phyloP scores from a whole-genome alignment of 2,329 filamentous ascomycete genomes.

The Neonectria hederae region DNA sequence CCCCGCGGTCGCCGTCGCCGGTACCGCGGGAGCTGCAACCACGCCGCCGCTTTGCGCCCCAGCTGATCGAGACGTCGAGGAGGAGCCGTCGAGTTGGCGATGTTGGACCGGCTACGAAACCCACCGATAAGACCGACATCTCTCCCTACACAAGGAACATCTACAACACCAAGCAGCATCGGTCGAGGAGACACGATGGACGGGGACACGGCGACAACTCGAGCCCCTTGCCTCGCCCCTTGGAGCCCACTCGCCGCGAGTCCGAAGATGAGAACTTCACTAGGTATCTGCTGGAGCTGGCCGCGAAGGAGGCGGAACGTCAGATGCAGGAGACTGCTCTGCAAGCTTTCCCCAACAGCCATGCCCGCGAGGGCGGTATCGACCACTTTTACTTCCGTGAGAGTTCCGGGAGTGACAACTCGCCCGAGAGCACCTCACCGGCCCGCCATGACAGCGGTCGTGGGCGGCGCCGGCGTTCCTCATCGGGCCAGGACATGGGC shows the following conservation, averaged over 20 bases:
- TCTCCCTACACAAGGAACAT: conserved; percentile 71
- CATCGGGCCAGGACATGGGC: conserved; percentile 68
- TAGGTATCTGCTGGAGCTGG: conserved; percentile 80
- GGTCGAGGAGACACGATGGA: conserved; percentile 43
- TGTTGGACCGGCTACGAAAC: conserved; percentile 67
- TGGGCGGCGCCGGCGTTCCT: conserved; percentile 60
- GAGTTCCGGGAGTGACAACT: conserved; percentile 67
- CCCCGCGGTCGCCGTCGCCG: conserved; percentile 60
- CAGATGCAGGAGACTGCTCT: conserved; percentile 81
- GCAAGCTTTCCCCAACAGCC: conserved; percentile 79
- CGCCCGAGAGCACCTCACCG: conserved; percentile 50
- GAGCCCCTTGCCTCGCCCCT: conserved; percentile 42
- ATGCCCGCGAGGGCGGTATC: conserved; percentile 73
- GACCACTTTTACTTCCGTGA: conserved; percentile 76
- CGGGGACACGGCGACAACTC: conserved; percentile 33
- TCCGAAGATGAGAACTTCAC: conserved; percentile 79
- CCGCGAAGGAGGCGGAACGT: conserved; percentile 81
- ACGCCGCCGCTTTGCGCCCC: conserved; percentile 73
- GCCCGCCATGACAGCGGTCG: conserved; percentile 38
- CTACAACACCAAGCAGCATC: conserved; percentile 58
- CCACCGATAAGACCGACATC: conserved; percentile 77
- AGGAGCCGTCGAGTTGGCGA: conserved; percentile 75
- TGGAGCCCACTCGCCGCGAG: conserved; percentile 65
- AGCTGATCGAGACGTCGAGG: conserved; percentile 82
- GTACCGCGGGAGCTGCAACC: conserved; percentile 53